These are phyloP conservation scores for Citrus trifoliata DNA, from an alignment of 345 rosid species.

Conservation along the genomic window DNA sequence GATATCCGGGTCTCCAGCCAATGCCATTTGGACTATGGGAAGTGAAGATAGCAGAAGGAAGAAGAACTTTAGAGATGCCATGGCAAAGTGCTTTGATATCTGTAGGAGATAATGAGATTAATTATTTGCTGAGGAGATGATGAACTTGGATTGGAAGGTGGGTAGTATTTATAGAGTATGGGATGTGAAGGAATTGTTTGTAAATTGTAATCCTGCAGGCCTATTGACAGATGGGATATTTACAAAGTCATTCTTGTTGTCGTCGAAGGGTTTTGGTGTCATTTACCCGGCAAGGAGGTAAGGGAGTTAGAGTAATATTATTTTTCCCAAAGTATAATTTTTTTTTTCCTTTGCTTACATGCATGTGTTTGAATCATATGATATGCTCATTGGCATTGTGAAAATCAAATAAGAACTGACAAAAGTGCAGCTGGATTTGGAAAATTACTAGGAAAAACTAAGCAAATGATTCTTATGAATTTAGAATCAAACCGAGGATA, in stretches of 20 bases:
- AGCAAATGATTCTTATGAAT: too few species aligned
- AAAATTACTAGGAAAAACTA: too few species aligned
- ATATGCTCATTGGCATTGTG: too few species aligned
- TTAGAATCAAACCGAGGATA: too few species aligned
- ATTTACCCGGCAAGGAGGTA: not conserved
- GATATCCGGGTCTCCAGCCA: constrained; percentile 39
- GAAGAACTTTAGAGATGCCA: constrained; percentile 15
- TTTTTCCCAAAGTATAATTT: too few species aligned
- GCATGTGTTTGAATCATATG: too few species aligned
- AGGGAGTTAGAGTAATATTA: not conserved
- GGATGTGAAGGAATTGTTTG: not conserved
- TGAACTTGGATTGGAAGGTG: not conserved
- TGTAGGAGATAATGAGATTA: not conserved
- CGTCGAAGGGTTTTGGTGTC: not conserved
- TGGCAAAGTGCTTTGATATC: not conserved
- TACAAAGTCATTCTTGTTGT: constrained; percentile 10
- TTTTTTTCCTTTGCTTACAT: too few species aligned
- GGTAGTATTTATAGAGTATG: not conserved
- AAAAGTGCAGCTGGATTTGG: too few species aligned
- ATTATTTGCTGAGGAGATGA: not conserved
- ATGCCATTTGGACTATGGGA: constrained; percentile 4
- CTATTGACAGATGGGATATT: constrained; percentile 2
- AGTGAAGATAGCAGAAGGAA: constrained; percentile 17
- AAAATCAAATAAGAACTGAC: too few species aligned
- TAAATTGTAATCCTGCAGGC: constrained; percentile 8